phyloP scores from a whole-genome alignment of 2,329 filamentous ascomycete species.

The Rhynchosporium agropyri region DNA sequence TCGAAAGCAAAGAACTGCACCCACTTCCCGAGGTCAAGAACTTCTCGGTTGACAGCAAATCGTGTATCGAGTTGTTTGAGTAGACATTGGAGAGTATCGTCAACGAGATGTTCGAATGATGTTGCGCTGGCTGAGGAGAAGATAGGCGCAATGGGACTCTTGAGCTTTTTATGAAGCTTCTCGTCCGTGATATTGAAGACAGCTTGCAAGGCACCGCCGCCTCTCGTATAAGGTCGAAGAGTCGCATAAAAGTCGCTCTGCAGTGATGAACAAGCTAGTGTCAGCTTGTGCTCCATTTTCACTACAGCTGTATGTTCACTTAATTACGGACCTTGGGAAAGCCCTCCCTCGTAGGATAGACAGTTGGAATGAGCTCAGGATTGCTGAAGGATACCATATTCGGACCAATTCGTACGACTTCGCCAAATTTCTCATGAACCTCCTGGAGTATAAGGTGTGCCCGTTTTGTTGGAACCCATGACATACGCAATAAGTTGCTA shows the following conservation, averaged over 20 bases:
- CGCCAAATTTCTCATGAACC: neutral
- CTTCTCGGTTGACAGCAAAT: neutral
- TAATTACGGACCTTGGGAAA: neutral
- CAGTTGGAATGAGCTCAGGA: neutral
- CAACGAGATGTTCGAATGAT: neutral
- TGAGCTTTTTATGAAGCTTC: neutral
- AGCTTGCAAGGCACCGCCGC: neutral
- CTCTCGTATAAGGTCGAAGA: neutral
- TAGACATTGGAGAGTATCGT: neutral
- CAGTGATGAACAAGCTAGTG: neutral
- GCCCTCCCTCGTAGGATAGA: neutral
- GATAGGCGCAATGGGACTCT: neutral
- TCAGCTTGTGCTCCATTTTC: too few species aligned
- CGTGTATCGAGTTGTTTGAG: neutral
- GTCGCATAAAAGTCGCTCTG: neutral
- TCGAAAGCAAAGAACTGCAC: neutral
- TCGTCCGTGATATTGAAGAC: neutral
- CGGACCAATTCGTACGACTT: neutral
- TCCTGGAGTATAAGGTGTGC: neutral
- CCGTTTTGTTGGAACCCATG: neutral
- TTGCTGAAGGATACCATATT: neutral
- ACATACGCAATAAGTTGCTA: neutral
- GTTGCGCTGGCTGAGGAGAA: neutral
- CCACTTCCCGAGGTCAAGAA: neutral
- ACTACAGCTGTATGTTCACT: neutral